phyloP scores from a whole-genome alignment of 441 rosid species.

The Adansonia rubrostipa region DNA sequence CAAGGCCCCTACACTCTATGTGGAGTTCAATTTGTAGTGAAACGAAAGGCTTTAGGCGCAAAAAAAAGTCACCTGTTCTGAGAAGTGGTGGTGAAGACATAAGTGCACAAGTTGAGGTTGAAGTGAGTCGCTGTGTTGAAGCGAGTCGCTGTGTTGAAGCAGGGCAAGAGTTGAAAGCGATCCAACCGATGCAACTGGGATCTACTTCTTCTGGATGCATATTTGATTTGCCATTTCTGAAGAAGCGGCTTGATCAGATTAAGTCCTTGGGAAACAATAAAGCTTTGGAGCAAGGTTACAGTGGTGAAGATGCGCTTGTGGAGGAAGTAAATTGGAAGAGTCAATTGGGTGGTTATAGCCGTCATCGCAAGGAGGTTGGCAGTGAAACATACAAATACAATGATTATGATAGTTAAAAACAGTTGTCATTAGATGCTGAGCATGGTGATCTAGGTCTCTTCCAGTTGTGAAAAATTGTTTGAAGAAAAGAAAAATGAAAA shows the following conservation, averaged over 20 bases:
- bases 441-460: no score
- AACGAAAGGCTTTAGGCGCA: background rate
- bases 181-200: no score
- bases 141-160: background rate
- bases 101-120: slow-evolving; percentile 4
- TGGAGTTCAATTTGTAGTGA: slow-evolving; percentile 27
- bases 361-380: slow-evolving; percentile 13
- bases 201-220: slow-evolving; percentile 29
- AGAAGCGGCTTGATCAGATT: slow-evolving; percentile 44
- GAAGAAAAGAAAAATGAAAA: no score
- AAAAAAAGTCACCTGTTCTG: background rate
- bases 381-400: slow-evolving; percentile 17
- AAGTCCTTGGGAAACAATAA: slow-evolving; percentile 30
- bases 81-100: slow-evolving; percentile 16
- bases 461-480: slow-evolving; percentile 30
- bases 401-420: slow-evolving; percentile 23
- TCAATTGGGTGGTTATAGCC: background rate
- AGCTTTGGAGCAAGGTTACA: background rate
- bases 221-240: slow-evolving; percentile 48
- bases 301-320: slow-evolving; percentile 12
- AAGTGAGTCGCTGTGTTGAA: background rate
- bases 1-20: slow-evolving; percentile 17
- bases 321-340: slow-evolving; percentile 17
- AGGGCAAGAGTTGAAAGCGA: background rate
- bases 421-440: background rate